phyloP scores from a whole-genome alignment of 306 rosid genomes.

The Begonia masoniana region DNA sequence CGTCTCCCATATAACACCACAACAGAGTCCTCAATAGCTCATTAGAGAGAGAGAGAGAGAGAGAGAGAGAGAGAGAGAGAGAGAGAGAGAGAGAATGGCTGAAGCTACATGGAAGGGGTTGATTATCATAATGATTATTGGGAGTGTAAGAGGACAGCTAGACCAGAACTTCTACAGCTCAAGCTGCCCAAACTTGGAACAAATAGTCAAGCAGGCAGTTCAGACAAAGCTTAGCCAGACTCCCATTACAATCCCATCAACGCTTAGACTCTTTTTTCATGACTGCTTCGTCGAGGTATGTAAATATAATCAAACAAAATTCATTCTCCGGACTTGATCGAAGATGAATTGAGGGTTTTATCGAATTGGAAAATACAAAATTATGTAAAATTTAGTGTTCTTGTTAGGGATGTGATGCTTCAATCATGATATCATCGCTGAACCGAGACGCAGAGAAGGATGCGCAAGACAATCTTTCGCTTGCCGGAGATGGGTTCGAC shows the following conservation, averaged over 20 bases:
- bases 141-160: conserved; percentile 28
- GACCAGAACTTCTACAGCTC: conserved; percentile 40
- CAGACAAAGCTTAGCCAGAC: conserved; percentile 40
- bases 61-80: not conserved
- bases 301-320: not conserved
- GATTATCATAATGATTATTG: conserved; percentile 1
- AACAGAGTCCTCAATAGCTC: too few species aligned
- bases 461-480: conserved; percentile 39
- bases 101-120: not conserved
- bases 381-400: too few species aligned
- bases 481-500: conserved; percentile 91
- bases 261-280: conserved; percentile 74
- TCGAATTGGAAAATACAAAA: too few species aligned
- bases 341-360: too few species aligned
- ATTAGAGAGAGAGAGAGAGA: too few species aligned
- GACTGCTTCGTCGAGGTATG: conserved; percentile 75
- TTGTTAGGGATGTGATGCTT: conserved; percentile 74
- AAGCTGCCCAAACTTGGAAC: conserved; percentile 59
- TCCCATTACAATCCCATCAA: conserved; percentile 41
- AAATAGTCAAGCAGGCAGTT: conserved; percentile 49
- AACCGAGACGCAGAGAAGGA: conserved; percentile 78
- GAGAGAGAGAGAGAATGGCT: not conserved
- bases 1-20: too few species aligned
- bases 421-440: conserved; percentile 42
- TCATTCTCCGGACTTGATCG: too few species aligned